Evolutionary conservation across 2,329 filamentous ascomycete genomes (phyloP), one percentile per base, ranked within the genome.

Genomic region (Catunica adiposa): DNA sequence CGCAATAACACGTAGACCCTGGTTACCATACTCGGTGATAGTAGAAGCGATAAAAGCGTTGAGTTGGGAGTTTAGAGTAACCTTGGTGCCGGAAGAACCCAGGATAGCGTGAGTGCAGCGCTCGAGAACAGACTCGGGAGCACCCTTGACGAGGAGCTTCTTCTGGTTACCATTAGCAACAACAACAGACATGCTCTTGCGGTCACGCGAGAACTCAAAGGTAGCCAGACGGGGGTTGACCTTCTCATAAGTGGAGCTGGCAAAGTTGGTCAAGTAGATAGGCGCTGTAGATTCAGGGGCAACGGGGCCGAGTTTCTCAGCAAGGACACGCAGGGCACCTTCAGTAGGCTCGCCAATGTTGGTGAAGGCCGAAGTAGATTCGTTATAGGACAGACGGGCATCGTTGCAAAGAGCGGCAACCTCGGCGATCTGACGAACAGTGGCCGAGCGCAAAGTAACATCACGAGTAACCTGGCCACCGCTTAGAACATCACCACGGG

Each of bases 121-220:
- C 63, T 95, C 90, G 60, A 98, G 78, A 62, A 98, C 83, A 11
- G 89, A 88, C 69, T 98, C 92, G 4, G 92, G 92, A 20, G 94
- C 92, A 63, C 92, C 92, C 72, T 98, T 98, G 61, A 98, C 89
- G 51, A 98, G 77, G 9, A 98, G 81, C 67, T 84, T 89, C 71
- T 92, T 80, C 54, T 80, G 70, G 52, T 75, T 73, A 56, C 78
- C 83, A 55, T 78, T 76, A 61, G 84, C 78, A 60, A 94, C 87
- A 58, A 97, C 73, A 37, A 98, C 94, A 51, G 92, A 98, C 92
- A 98, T 98, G 70, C 90, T 97, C 79, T 98, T 98, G 60, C 92
- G 82, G 69, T 98, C 92, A 63, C 92, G 83, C 1, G 92, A 97
- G 71, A 98, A 98, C 67, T 98, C 92, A 63, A 88, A 98, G 9